Evolutionary conservation across 164 flowering plant species (phyloP), one percentile per base, ranked within the genome.

Genomic region (Annona cherimola): DNA sequence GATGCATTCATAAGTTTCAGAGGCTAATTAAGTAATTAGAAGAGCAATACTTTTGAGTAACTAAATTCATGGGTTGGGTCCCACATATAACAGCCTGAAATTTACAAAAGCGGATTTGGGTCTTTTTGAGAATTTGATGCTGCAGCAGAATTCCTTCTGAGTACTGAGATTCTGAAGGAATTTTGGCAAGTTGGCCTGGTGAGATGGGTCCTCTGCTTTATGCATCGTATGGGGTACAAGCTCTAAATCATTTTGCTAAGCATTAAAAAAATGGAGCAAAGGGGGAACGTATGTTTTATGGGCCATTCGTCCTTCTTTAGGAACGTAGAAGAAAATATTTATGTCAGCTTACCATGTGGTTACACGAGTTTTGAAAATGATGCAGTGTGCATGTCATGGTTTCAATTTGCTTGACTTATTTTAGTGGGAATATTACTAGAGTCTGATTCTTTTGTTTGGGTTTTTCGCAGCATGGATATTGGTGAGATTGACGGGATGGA

Each of bases 401-500:
- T 41, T 20, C 7, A 4, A 2, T 2, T 40, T 40, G 42, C 50
- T n/a, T n/a, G 7, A 20, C 8, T 39, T 11, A 9, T 44, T 68
- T 46, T 59, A 42, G 7, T 70, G 39, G 39, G 42, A 2, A 7
- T 61, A 2, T 63, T 45, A 26, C 39, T 26, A 11, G 66, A 39
- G 11, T 35, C 14, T 63, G 66, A 63, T 35, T 39, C 57, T 19
- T 19, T 41, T 70, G 2, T 67, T 73, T n/a, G 19, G 12, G n/a
- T 70, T 66, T 77, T 75, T 64, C 74, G 83, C 96, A 92, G 96
- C 76, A 82, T 92, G 93, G 94, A 88, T 50, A 85, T 90, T 55
- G 94, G 83, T 79, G 96, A 90, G 78, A 86, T 92, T 70, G 98
- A 90, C 65, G 94, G 88, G 72, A 83, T 90, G 84, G 94, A 89